Percentiles rank a stretch among this genome's conserved stretches.
Evolutionary conservation across 257 asterid genomes (phyloP).

Genomic region (Solanum paucissectum): DNA sequence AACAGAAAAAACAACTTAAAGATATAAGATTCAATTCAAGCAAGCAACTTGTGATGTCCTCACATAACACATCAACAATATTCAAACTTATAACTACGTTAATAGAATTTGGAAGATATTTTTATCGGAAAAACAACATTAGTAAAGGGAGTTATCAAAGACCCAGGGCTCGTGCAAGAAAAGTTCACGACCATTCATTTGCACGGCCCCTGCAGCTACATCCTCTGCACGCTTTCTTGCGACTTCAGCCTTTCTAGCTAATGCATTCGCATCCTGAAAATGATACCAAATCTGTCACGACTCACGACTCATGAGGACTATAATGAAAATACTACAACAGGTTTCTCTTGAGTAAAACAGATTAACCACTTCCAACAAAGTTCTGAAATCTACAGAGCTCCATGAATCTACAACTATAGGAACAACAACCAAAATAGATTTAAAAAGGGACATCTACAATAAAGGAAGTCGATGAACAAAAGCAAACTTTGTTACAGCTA

Average conservation of each 20-base stretch:
- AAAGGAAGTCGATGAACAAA: background rate
- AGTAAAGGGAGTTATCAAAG: constrained; percentile 58
- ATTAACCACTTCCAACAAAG: background rate
- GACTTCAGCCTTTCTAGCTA: constrained; percentile 55
- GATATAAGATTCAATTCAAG: background rate
- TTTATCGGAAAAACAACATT: background rate
- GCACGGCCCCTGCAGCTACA: constrained; percentile 60
- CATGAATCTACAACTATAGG: background rate
- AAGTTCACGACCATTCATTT: constrained; percentile 85
- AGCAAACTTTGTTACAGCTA: background rate
- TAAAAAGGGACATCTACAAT: background rate
- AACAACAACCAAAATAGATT: background rate
- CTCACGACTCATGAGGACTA: background rate
- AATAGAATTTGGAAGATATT: background rate
- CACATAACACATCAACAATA: background rate
- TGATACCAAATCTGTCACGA: background rate
- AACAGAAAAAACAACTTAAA: background rate
- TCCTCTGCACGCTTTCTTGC: constrained; percentile 73
- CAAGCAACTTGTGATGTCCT: background rate
- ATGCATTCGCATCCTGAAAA: constrained; percentile 56
- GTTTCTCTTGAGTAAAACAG: background rate
- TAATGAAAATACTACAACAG: background rate
- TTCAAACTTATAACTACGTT: background rate
- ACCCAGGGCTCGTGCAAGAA: constrained; percentile 73
- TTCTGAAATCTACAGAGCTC: background rate